Evolutionary conservation across 2,329 filamentous ascomycete species (phyloP).

Genomic region (Plenodomus tracheiphilus): DNA sequence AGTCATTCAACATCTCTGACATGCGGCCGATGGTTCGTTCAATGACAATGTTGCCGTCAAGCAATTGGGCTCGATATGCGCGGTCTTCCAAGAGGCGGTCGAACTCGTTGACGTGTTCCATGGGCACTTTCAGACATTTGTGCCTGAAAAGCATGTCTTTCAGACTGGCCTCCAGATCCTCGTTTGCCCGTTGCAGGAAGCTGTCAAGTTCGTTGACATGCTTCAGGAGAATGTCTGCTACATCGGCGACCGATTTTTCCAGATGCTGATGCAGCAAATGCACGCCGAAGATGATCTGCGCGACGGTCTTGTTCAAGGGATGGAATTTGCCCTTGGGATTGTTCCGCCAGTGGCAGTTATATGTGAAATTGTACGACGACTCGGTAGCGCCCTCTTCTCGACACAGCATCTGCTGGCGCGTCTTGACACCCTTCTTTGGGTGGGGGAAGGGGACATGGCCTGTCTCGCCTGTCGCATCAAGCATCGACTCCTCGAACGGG

Average conservation of each 20-base stretch:
- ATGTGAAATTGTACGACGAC: conserved; percentile 71
- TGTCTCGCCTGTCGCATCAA: conserved; percentile 62
- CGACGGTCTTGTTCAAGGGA: conserved; percentile 84
- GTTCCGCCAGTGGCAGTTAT: conserved; percentile 75
- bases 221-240: conserved; percentile 83
- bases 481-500: conserved; percentile 80
- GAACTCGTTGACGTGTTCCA: conserved; percentile 81
- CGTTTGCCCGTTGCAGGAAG: conserved; percentile 82
- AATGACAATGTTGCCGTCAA: conserved; percentile 87
- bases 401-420: conserved; percentile 52
- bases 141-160: conserved; percentile 73
- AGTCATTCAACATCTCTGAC: conserved; percentile 72
- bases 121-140: conserved; percentile 77
- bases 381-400: conserved; percentile 64
- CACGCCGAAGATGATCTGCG: conserved; percentile 92
- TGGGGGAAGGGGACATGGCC: conserved; percentile 43
- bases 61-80: conserved; percentile 77
- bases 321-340: conserved; percentile 77
- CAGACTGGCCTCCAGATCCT: conserved; percentile 79
- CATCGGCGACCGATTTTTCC: conserved; percentile 86
- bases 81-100: conserved; percentile 86
- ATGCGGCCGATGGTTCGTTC: conserved; percentile 87
- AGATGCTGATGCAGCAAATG: conserved; percentile 82
- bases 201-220: conserved; percentile 95
- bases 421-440: conserved; percentile 45